These are phyloP conservation scores for Glonium stellatum DNA, from an alignment of 495 filamentous ascomycete species.

Conservation along the genomic window DNA sequence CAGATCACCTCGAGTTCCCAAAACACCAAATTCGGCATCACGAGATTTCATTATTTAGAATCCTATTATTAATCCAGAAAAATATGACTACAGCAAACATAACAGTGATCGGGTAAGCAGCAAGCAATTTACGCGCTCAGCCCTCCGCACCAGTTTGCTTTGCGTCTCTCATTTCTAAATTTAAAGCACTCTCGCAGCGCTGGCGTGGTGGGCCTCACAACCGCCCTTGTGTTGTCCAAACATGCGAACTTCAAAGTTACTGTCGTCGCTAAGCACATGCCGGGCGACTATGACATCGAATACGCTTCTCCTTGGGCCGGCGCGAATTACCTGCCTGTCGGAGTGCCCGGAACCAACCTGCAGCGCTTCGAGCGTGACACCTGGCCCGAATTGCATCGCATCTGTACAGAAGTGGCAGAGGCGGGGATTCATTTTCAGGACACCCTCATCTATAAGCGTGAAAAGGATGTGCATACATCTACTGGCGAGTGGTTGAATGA, in stretches of 20 bases:
- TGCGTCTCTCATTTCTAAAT: neutral
- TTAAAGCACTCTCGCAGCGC: slow-evolving; percentile 52
- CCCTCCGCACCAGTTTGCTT: neutral
- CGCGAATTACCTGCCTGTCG: slow-evolving; percentile 77
- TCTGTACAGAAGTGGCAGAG: slow-evolving; percentile 65
- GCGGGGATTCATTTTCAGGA: slow-evolving; percentile 86
- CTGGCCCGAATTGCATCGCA: slow-evolving; percentile 36
- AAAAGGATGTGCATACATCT: slow-evolving; percentile 49
- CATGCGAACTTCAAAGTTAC: slow-evolving; percentile 64
- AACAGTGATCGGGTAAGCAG: slow-evolving; percentile 6
- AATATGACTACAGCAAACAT: slow-evolving; percentile 18
- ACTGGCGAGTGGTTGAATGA: slow-evolving; percentile 52
- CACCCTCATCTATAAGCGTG: slow-evolving; percentile 54
- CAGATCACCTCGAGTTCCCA: neutral
- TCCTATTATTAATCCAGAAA: neutral
- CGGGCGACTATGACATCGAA: slow-evolving; percentile 95
- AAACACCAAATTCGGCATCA: no score
- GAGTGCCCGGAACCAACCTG: slow-evolving; percentile 45
- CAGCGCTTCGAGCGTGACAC: slow-evolving; percentile 45
- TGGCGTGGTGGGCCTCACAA: slow-evolving; percentile 88
- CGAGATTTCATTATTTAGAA: neutral
- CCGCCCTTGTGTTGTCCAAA: slow-evolving; percentile 72
- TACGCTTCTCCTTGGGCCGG: slow-evolving; percentile 95
- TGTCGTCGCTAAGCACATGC: slow-evolving; percentile 92
- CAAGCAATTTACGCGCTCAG: neutral